Percentiles rank a stretch among this genome's conserved stretches.
These are phyloP conservation scores for Vitis vinifera DNA, from an alignment of 164 flowering plant genomes.

Conservation along the genomic window DNA sequence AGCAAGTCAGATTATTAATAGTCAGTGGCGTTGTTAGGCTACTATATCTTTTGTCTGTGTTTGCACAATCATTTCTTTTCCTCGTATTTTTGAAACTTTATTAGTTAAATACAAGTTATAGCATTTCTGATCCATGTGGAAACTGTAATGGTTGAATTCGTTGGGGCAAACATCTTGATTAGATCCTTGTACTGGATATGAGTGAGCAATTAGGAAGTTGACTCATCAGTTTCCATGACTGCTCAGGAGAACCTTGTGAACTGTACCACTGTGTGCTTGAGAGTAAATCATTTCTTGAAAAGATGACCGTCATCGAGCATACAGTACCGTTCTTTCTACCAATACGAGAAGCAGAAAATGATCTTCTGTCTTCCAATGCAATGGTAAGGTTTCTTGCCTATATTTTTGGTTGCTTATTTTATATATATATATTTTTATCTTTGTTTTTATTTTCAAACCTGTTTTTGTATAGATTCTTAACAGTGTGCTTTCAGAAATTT, in stretches of 20 bases:
- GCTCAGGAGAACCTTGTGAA: conserved; percentile 88
- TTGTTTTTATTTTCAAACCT: background rate
- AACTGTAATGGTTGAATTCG: background rate
- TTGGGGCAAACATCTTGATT: background rate
- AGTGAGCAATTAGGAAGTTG: conserved; percentile 1
- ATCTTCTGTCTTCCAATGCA: conserved; percentile 86
- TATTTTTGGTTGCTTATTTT: conserved; percentile 1
- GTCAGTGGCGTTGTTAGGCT: background rate
- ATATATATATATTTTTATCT: background rate
- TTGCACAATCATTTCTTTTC: background rate
- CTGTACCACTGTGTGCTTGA: conserved; percentile 90
- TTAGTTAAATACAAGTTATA: background rate
- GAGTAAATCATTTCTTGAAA: conserved; percentile 96
- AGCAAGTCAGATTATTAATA: background rate
- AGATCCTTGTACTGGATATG: background rate
- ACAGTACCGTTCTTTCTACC: conserved; percentile 97
- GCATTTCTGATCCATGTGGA: background rate
- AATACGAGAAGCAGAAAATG: conserved; percentile 87
- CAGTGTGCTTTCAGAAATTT: conserved; percentile 66
- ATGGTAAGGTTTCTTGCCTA: conserved; percentile 56
- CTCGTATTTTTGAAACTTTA: background rate
- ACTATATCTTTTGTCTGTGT: background rate
- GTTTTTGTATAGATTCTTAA: conserved; percentile 3
- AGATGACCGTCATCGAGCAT: conserved; percentile 92
- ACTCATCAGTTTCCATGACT: conserved; percentile 11